phyloP scores from a whole-genome alignment of 1,139 yeast genomes.

The Diutina sp. region DNA sequence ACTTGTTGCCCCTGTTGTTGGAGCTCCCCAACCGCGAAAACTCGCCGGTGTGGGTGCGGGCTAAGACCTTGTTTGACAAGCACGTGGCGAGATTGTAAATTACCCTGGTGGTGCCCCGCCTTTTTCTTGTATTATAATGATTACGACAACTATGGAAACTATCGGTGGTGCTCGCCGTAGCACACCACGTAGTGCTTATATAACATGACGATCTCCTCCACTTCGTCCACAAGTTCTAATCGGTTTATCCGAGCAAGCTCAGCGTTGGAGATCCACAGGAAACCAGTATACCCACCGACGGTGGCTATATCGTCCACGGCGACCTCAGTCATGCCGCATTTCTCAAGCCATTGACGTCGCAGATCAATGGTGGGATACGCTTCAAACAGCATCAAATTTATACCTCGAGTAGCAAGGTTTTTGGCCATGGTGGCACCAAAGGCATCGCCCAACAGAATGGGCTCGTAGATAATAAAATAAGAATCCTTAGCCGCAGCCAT shows the following conservation, averaged over 20 bases:
- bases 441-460: slow-evolving; percentile 59
- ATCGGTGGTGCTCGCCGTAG: not conserved
- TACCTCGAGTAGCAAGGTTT: slow-evolving; percentile 59
- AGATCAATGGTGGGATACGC: slow-evolving; percentile 28
- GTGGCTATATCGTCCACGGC: slow-evolving; percentile 43
- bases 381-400: slow-evolving; percentile 47
- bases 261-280: slow-evolving; percentile 29
- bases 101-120: not conserved
- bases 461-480: slow-evolving; percentile 64
- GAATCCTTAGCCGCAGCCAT: slow-evolving; percentile 10
- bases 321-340: slow-evolving; percentile 12
- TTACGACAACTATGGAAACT: not conserved
- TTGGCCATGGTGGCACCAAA: slow-evolving; percentile 78
- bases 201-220: slow-evolving; percentile 70
- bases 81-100: slow-evolving; percentile 56
- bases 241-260: slow-evolving; percentile 43
- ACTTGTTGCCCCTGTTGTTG: slow-evolving; percentile 77
- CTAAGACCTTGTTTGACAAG: slow-evolving; percentile 68
- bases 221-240: slow-evolving; percentile 76
- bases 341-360: slow-evolving; percentile 21
- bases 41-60: slow-evolving; percentile 87
- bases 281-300: slow-evolving; percentile 30
- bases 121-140: not conserved
- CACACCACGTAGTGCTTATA: slow-evolving; percentile 47
- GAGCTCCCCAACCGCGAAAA: slow-evolving; percentile 69